Conservation (phyloP, 179 eudicot genomes). For the Dionaea muscipula region DNA sequence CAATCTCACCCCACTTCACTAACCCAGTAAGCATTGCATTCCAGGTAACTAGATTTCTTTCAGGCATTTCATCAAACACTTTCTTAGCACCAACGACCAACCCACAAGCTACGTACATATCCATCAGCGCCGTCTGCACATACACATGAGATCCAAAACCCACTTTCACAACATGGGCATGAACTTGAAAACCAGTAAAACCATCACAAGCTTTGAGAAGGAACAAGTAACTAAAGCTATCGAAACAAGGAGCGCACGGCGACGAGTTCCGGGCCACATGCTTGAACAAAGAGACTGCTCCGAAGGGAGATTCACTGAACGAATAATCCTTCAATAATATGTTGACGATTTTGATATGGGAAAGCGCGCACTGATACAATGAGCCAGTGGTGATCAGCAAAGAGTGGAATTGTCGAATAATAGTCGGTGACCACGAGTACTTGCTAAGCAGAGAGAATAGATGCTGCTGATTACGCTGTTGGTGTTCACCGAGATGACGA, state of each 20-base stretch:
- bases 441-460: conserved; percentile 16
- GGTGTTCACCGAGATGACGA: conserved; percentile 1
- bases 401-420: conserved; percentile 45
- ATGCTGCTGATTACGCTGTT: not conserved
- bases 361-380: conserved; percentile 8
- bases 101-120: conserved; percentile 41
- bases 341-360: conserved; percentile 25
- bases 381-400: conserved; percentile 22
- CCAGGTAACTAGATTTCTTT: conserved; percentile 51
- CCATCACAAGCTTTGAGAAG: conserved; percentile 45
- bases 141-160: conserved; percentile 45
- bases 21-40: conserved; percentile 55
- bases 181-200: conserved; percentile 25
- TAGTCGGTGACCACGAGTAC: conserved; percentile 12
- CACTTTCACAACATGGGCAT: conserved; percentile 17
- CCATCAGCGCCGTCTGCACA: conserved; percentile 48
- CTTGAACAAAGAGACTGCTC: conserved; percentile 39
- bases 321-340: conserved; percentile 41
- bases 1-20: conserved; percentile 32
- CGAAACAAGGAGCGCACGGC: conserved; percentile 15
- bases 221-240: conserved; percentile 53
- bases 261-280: conserved; percentile 16
- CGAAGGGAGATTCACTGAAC: conserved; percentile 27
- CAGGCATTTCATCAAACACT: conserved; percentile 64
- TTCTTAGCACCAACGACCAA: conserved; percentile 20